Evolutionary conservation across 1,284 basidiomycete genomes (phyloP).

Genomic region (Malassezia caprae): DNA sequence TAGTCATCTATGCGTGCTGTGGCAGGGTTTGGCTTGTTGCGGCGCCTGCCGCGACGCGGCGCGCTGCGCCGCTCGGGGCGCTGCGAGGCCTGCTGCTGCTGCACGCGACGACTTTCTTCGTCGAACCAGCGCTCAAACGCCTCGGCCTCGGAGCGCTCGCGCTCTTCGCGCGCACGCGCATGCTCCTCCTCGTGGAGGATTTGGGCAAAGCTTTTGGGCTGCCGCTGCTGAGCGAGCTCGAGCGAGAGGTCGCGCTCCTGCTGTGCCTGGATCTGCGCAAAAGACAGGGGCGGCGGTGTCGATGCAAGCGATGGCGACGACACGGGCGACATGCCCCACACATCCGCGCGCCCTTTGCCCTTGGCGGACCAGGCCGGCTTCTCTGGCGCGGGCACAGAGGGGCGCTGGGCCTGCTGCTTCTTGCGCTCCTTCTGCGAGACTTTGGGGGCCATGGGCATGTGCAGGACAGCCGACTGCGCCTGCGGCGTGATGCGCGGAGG

Average conservation of each 20-base stretch:
- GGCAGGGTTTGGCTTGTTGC: constrained; percentile 5
- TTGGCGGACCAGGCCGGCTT: background rate
- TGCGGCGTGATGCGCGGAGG: constrained; percentile 6
- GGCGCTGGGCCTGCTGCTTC: constrained; percentile 17
- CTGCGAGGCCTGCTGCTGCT: constrained; percentile 16
- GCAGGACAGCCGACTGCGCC: constrained; percentile 9
- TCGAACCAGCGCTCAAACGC: constrained; percentile 46
- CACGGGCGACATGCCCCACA: background rate
- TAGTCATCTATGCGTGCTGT: constrained; percentile 16
- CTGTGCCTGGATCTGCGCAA: constrained; percentile 41
- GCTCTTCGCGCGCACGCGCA: constrained; percentile 26
- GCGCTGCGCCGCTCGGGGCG: background rate
- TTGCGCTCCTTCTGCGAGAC: constrained; percentile 44
- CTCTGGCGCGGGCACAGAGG: constrained; percentile 6
- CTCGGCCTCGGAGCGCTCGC: constrained; percentile 31
- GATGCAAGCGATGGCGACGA: background rate
- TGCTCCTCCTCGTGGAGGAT: constrained; percentile 36
- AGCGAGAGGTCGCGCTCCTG: constrained; percentile 24
- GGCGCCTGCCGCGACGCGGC: background rate
- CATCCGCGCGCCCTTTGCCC: constrained; percentile 14
- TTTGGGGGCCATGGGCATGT: constrained; percentile 21
- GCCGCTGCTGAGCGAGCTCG: constrained; percentile 20
- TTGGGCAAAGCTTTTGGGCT: constrained; percentile 30
- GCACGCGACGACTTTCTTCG: constrained; percentile 37
- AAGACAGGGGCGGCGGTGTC: constrained; percentile 20